phyloP scores from a whole-genome alignment of 257 asterid species.

The Solanum dulcamara region DNA sequence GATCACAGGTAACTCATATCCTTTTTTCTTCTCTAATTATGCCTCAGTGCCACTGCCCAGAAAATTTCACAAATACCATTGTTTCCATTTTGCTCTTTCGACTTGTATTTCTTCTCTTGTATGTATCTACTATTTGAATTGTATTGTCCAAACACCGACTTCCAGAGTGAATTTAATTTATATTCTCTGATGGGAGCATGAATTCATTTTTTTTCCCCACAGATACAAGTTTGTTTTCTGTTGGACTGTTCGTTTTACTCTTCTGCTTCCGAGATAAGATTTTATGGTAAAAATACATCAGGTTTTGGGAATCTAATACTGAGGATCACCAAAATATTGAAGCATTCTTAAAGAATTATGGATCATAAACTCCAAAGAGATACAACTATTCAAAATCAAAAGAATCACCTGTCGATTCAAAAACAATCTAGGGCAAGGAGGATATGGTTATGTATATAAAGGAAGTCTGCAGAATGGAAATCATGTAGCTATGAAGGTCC shows the following conservation, averaged over 20 bases:
- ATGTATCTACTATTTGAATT: too few relatives aligned
- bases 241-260: background rate
- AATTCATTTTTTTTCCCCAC: too few relatives aligned
- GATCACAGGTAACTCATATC: background rate
- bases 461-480: background rate
- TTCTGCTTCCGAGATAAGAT: background rate
- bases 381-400: background rate
- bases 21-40: background rate
- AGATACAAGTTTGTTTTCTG: background rate
- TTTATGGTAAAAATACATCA: background rate
- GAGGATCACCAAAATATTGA: background rate
- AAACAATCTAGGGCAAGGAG: background rate
- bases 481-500: conserved; percentile 3
- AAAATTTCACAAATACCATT: too few relatives aligned
- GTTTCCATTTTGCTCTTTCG: too few relatives aligned
- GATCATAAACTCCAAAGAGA: background rate
- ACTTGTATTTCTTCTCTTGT: background rate
- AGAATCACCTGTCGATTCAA: background rate
- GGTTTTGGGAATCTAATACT: background rate
- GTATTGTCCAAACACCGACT: too few relatives aligned
- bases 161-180: too few relatives aligned
- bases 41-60: too few relatives aligned
- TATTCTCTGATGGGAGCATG: too few relatives aligned
- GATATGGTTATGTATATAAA: background rate
- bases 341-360: background rate